A percentile compares a stretch with the other conserved stretches of the same genome.
phyloP scores from a whole-genome alignment of 164 flowering plant genomes.

The Paratinospora sagittata region DNA sequence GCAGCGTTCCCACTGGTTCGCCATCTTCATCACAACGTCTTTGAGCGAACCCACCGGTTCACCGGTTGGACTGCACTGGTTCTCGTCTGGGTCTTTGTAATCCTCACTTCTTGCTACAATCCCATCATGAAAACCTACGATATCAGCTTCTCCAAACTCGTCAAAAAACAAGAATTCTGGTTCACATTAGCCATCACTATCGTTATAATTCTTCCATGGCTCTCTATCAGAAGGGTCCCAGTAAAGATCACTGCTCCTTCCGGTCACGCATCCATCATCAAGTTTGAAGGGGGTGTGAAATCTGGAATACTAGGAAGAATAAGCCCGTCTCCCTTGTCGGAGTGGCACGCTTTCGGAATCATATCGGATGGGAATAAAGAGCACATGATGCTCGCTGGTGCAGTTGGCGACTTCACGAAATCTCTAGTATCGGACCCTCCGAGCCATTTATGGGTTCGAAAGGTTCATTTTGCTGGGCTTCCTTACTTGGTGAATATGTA shows the following conservation, averaged over 20 bases:
- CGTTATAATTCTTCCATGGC: slow-evolving; percentile 58
- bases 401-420: slow-evolving; percentile 74
- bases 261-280: slow-evolving; percentile 54
- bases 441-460: slow-evolving; percentile 55
- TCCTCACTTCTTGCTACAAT: slow-evolving; percentile 36
- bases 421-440: slow-evolving; percentile 55
- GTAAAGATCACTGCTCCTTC: slow-evolving; percentile 44
- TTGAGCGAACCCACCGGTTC: slow-evolving; percentile 51
- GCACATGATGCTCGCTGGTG: slow-evolving; percentile 78
- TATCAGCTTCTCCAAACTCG: slow-evolving; percentile 22
- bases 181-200: slow-evolving; percentile 45
- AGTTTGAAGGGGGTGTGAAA: slow-evolving; percentile 51
- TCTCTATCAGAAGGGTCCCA: slow-evolving; percentile 44
- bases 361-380: slow-evolving; percentile 51
- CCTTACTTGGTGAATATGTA: slow-evolving; percentile 65
- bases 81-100: slow-evolving; percentile 50
- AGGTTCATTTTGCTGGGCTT: slow-evolving; percentile 56
- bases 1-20: slow-evolving; percentile 62
- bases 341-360: slow-evolving; percentile 78
- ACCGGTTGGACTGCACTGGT: slow-evolving; percentile 47
- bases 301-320: slow-evolving; percentile 58
- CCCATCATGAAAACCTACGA: slow-evolving; percentile 19
- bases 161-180: slow-evolving; percentile 49
- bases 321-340: slow-evolving; percentile 62
- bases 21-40: slow-evolving; percentile 58